Conservation (phyloP, 305 asterid species). For the Nicotiana rustica region DNA sequence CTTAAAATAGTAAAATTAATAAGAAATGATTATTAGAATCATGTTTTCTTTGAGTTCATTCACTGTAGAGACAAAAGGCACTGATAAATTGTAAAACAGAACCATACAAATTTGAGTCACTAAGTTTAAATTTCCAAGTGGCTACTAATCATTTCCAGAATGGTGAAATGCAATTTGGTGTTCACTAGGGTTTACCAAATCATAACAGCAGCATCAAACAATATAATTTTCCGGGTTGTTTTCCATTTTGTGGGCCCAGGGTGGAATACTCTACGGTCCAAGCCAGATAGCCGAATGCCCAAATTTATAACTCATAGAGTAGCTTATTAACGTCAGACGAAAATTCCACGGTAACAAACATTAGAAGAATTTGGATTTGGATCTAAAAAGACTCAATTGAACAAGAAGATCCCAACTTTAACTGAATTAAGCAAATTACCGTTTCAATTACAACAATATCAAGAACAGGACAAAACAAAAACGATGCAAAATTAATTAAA, state of each 20-base stretch:
- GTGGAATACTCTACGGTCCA: neutral
- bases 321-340: neutral
- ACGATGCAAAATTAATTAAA: neutral
- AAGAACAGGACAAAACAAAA: neutral
- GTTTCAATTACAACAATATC: neutral
- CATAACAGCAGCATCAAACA: neutral
- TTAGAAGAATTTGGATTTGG: neutral
- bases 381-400: neutral
- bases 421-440: neutral
- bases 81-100: neutral
- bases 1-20: neutral
- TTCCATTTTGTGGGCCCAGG: neutral
- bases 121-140: neutral
- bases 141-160: neutral
- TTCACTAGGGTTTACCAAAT: neutral
- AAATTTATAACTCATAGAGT: neutral
- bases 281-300: neutral
- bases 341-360: neutral
- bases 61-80: neutral
- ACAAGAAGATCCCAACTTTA: neutral
- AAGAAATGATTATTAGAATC: neutral
- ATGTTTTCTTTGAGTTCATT: neutral
- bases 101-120: conserved; percentile 8
- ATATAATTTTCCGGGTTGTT: neutral
- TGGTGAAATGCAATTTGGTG: neutral